A percentile compares a stretch with the other conserved stretches of the same genome.
phyloP scores from a whole-genome alignment of 2,329 filamentous ascomycete genomes.

The Talaromyces sp. region DNA sequence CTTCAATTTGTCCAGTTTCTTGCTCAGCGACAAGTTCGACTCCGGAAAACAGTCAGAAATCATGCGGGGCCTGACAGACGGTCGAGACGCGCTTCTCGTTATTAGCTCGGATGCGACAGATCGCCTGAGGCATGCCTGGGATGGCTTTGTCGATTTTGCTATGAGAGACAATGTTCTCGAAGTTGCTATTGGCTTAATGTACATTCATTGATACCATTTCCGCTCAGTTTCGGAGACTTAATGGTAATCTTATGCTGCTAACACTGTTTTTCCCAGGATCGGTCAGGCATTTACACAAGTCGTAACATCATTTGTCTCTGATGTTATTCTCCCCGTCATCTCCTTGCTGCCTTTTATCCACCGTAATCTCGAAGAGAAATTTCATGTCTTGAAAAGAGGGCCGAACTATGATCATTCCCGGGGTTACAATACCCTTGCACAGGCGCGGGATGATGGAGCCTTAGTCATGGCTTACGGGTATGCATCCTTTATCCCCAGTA shows the following conservation, averaged over 20 bases:
- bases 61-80: constrained; percentile 32
- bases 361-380: constrained; percentile 71
- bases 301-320: constrained; percentile 68
- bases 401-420: constrained; percentile 54
- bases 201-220: constrained; percentile 5
- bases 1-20: not conserved
- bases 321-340: constrained; percentile 66
- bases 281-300: constrained; percentile 68
- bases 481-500: constrained; percentile 22
- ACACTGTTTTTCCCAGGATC: constrained; percentile 47
- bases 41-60: not conserved
- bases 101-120: constrained; percentile 40
- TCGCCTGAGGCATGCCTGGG: constrained; percentile 53
- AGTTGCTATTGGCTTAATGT: constrained; percentile 74
- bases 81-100: constrained; percentile 33
- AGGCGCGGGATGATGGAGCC: constrained; percentile 68
- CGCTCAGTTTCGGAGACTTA: not conserved
- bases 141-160: constrained; percentile 69
- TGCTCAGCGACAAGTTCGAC: not conserved
- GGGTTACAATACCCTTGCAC: constrained; percentile 64
- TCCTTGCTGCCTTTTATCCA: constrained; percentile 67
- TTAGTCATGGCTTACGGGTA: constrained; percentile 70
- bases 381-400: constrained; percentile 61
- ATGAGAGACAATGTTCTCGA: constrained; percentile 72
- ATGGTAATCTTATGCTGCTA: not conserved